A percentile compares a stretch with the other conserved stretches of the same genome.
Evolutionary conservation across 2,329 filamentous ascomycete species (phyloP).

Genomic region (Colletotrichum sp.): DNA sequence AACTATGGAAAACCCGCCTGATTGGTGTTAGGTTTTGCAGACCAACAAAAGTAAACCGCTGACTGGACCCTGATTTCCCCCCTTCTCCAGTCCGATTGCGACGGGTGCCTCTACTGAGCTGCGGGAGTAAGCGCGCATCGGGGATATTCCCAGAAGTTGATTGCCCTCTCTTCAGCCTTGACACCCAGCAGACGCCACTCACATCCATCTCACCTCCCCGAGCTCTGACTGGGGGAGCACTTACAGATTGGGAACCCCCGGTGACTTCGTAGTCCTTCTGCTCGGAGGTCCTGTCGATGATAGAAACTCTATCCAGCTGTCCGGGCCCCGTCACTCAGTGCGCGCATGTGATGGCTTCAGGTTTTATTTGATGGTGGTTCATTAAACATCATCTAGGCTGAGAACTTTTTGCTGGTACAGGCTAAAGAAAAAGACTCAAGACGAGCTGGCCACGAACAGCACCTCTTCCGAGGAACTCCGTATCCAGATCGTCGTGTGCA

Average conservation of each 20-base stretch:
- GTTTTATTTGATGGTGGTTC: neutral
- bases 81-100: neutral
- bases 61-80: neutral
- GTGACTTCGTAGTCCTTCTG: neutral
- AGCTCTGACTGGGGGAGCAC: neutral
- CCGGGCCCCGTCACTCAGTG: neutral
- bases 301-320: neutral
- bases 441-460: neutral
- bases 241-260: neutral
- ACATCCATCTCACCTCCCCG: neutral
- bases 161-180: neutral
- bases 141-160: neutral
- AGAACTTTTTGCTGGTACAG: slow-evolving; percentile 11
- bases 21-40: neutral
- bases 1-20: neutral
- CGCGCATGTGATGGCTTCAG: neutral
- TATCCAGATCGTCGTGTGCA: neutral
- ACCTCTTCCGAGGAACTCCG: neutral
- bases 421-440: neutral
- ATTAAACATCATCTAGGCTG: slow-evolving; percentile 15
- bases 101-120: neutral
- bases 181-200: neutral
- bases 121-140: neutral
- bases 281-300: neutral
- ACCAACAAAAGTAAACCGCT: neutral